A percentile compares a stretch with the other conserved stretches of the same genome.
Conservation (phyloP, 345 rosid genomes). For the Brassica juncea region DNA sequence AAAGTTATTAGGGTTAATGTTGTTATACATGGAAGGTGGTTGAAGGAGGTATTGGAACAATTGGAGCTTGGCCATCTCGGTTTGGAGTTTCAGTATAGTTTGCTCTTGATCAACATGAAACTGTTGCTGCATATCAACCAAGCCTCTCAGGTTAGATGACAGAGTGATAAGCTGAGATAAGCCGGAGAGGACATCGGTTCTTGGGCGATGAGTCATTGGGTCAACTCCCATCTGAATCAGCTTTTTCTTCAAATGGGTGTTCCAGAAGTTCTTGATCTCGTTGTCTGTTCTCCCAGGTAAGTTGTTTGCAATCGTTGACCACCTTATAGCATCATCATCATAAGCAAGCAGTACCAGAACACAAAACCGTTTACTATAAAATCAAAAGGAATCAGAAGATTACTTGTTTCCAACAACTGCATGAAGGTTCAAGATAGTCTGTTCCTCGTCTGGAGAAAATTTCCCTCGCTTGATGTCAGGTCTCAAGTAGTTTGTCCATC, state of each 20-base stretch:
- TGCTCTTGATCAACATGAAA: slow-evolving; percentile 27
- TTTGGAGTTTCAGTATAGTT: slow-evolving; percentile 37
- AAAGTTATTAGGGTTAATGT: slow-evolving; percentile 33
- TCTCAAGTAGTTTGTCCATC: slow-evolving; percentile 85
- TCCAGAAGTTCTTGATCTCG: slow-evolving; percentile 81
- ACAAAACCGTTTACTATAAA: slow-evolving; percentile 28
- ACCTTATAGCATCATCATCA: slow-evolving; percentile 45
- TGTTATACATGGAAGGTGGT: slow-evolving; percentile 28
- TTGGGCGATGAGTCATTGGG: slow-evolving; percentile 74
- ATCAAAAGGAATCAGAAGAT: background rate
- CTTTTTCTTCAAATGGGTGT: slow-evolving; percentile 78
- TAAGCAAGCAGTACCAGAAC: background rate
- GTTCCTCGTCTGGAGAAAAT: slow-evolving; percentile 76
- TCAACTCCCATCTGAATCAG: slow-evolving; percentile 78
- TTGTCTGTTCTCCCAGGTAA: slow-evolving; percentile 79
- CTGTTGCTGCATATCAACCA: slow-evolving; percentile 36
- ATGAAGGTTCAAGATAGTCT: slow-evolving; percentile 75
- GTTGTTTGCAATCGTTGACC: slow-evolving; percentile 81
- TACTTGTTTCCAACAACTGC: slow-evolving; percentile 87
- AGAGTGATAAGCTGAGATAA: slow-evolving; percentile 32
- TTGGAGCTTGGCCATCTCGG: slow-evolving; percentile 40
- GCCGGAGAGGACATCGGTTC: slow-evolving; percentile 41
- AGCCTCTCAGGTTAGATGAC: slow-evolving; percentile 34
- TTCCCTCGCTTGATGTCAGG: slow-evolving; percentile 86
- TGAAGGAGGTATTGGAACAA: slow-evolving; percentile 38